Percentiles rank a stretch among this genome's conserved stretches.
These are phyloP conservation scores for Balakata baccata DNA, from an alignment of 345 rosid species.

Conservation along the genomic window DNA sequence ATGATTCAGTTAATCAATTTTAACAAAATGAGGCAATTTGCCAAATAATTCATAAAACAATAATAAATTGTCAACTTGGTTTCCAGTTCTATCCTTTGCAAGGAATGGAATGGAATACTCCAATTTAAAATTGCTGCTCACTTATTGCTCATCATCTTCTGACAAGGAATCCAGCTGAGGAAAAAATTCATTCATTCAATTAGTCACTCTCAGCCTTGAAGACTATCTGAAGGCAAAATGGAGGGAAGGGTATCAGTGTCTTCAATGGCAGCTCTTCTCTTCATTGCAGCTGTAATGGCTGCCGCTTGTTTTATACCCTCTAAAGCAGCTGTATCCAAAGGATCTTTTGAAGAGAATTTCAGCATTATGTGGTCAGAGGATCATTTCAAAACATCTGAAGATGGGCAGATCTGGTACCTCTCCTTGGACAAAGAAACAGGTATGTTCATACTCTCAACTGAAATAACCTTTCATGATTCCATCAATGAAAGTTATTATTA, in stretches of 20 bases:
- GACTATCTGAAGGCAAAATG: slow-evolving; percentile 13
- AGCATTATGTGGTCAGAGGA: slow-evolving; percentile 89
- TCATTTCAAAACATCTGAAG: slow-evolving; percentile 88
- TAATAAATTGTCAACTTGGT: slow-evolving; percentile 11
- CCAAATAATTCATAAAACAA: slow-evolving; percentile 13
- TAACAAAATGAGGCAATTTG: no score
- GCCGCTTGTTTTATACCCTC: slow-evolving; percentile 21
- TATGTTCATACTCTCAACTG: slow-evolving; percentile 11
- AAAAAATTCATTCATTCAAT: no score
- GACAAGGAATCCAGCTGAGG: no score
- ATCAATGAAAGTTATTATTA: not conserved
- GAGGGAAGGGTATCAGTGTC: slow-evolving; percentile 27
- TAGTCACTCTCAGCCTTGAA: not conserved
- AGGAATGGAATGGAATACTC: not conserved
- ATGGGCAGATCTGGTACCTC: slow-evolving; percentile 96
- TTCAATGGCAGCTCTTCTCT: slow-evolving; percentile 32
- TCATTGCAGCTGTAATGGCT: slow-evolving; percentile 37
- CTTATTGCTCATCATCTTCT: slow-evolving; percentile 4
- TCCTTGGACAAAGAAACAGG: slow-evolving; percentile 92
- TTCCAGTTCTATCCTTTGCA: slow-evolving; percentile 22
- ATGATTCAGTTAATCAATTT: no score
- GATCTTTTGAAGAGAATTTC: slow-evolving; percentile 80
- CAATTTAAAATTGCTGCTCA: slow-evolving; percentile 20
- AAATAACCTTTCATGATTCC: not conserved
- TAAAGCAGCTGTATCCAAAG: slow-evolving; percentile 40